Evolutionary conservation across 495 filamentous ascomycete genomes (phyloP), one percentile per base, ranked within the genome.

Genomic region (Bacidia rubella): DNA sequence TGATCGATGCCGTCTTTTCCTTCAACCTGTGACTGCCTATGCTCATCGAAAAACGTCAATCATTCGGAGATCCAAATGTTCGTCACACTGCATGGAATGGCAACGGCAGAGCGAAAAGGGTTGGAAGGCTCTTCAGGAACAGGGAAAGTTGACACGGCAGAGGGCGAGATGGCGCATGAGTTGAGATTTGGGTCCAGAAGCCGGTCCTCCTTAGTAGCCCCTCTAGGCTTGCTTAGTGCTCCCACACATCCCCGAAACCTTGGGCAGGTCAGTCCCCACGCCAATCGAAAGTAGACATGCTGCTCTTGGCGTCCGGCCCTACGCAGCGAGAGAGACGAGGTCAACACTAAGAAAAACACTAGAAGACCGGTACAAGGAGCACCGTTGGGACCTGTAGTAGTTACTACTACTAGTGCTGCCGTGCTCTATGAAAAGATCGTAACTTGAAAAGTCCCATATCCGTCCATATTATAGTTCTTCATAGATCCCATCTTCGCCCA

Each of bases 141-240:
- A 44, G 41, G 41, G 41, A 44, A 44, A 22, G 41, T 44, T 22
- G 41, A 44, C 5, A 44, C 41, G 41, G 41, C 41, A 17, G 41
- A 20, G 12, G 29, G 29, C 29, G 29, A 35, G 7, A 7, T 35
- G 7, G 29, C 29, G 29, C 29, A 15, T 35, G 29, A 35, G 15
- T 7, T 35, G 29, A 35, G 7, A 35, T 35, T 35, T 35, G 15
- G 29, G 29, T 15, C 29, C 15, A 15, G 29, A 35, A 7, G 29
- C 5, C 15, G 29, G 29, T 35, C 15, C 5, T 22, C 41, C 9
- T 44, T 20, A 9, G 9, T 35, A 15, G 5, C 29, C 29, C 29
- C 15, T 44, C 41, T n/a, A 44, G 20, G 7, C 41, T 22, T n/a
- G n/a, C n/a, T 20, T 44, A 44, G 41, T 20, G 41, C 17, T 44